phyloP scores from a whole-genome alignment of 192 early-diverging fungal species.

The Nowakowskiella sp. region DNA sequence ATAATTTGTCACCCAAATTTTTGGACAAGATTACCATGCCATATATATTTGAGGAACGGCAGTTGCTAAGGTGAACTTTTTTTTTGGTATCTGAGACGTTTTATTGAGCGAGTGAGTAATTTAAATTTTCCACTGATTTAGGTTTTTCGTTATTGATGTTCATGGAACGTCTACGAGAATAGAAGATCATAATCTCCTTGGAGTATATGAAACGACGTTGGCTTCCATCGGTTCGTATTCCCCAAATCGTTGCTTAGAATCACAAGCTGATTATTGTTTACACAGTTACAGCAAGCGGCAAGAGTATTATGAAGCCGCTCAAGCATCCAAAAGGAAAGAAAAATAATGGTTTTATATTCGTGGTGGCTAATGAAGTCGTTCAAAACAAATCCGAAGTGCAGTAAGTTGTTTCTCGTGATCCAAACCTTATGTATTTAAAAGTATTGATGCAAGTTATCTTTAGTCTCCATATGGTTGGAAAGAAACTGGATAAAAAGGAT shows the following conservation, averaged over 20 bases:
- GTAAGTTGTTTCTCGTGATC: no score
- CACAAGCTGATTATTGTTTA: not conserved
- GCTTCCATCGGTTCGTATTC: constrained; percentile 21
- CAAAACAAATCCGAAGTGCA: no score
- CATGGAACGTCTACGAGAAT: constrained; percentile 17
- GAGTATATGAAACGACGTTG: constrained; percentile 22
- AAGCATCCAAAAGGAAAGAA: constrained; percentile 19
- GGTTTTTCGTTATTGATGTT: constrained; percentile 31
- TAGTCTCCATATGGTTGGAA: constrained; percentile 6
- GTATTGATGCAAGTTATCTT: no score
- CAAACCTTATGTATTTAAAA: no score
- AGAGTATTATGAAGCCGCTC: constrained; percentile 22
- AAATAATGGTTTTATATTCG: constrained; percentile 34
- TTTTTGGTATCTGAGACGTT: no score
- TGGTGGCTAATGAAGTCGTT: constrained; percentile 41
- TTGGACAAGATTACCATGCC: constrained; percentile 26
- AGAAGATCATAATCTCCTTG: constrained; percentile 32
- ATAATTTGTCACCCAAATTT: constrained; percentile 40
- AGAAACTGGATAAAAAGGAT: constrained; percentile 21
- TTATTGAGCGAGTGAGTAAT: no score
- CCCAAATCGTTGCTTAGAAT: no score
- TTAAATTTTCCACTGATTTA: constrained; percentile 3
- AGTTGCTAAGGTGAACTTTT: constrained; percentile 24
- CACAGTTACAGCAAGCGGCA: constrained; percentile 5
- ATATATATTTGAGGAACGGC: constrained; percentile 40